phyloP scores from a whole-genome alignment of 345 rosid species.

The Pistacia vera region DNA sequence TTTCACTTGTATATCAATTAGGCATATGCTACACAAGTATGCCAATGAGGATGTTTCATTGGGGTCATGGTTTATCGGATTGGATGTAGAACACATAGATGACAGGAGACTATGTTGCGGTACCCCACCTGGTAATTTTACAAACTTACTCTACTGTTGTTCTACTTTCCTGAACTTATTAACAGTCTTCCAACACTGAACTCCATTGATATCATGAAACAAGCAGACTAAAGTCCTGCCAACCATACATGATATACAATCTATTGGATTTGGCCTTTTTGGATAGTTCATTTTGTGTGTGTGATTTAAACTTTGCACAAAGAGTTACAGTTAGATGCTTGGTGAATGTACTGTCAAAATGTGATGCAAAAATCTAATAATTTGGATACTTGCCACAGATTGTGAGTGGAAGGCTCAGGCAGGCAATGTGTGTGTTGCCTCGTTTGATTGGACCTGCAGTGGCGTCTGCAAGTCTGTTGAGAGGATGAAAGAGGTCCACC shows the following conservation, averaged over 20 bases:
- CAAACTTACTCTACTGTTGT: neutral
- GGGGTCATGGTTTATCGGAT: conserved; percentile 96
- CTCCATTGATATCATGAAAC: neutral
- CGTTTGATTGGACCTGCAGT: conserved; percentile 91
- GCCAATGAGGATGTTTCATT: conserved; percentile 94
- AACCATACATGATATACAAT: neutral
- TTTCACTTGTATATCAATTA: conserved; percentile 33
- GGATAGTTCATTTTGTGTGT: neutral
- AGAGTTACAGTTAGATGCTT: neutral
- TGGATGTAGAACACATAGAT: conserved; percentile 94
- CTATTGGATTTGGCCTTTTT: neutral
- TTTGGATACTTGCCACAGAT: conserved; percentile 42
- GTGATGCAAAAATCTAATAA: neutral
- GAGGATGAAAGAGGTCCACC: conserved; percentile 85
- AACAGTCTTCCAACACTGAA: neutral
- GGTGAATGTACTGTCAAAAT: neutral
- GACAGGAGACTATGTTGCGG: conserved; percentile 98
- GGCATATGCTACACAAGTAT: conserved; percentile 86
- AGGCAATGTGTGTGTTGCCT: conserved; percentile 85
- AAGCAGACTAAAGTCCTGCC: neutral
- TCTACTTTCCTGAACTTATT: neutral
- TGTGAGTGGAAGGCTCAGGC: conserved; percentile 99
- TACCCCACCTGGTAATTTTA: conserved; percentile 80
- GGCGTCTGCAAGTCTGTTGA: conserved; percentile 89
- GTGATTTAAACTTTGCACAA: neutral